Evolutionary conservation across 306 rosid genomes (phyloP).

Genomic region (Glycine tomentella): DNA sequence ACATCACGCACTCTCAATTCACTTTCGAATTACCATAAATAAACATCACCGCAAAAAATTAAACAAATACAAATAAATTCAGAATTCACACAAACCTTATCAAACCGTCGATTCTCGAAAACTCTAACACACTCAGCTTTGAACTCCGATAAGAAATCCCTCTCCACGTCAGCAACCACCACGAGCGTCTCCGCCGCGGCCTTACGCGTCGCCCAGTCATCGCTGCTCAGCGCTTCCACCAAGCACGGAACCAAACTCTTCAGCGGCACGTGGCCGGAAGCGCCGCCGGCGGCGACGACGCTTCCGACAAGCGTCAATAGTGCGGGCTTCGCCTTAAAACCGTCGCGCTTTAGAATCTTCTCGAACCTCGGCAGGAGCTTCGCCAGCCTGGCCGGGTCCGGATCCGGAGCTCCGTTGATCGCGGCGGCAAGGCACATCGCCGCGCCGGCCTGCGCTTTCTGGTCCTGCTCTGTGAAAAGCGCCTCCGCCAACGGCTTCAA

Average conservation of each 20-base stretch:
- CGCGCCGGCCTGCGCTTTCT: constrained; percentile 81
- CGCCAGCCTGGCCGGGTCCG: constrained; percentile 73
- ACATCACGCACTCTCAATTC: constrained; percentile 21
- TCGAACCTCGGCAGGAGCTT: constrained; percentile 84
- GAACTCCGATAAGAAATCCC: constrained; percentile 70
- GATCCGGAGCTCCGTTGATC: constrained; percentile 75
- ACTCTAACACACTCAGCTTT: constrained; percentile 70
- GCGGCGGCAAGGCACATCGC: constrained; percentile 86
- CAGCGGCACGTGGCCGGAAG: constrained; percentile 60
- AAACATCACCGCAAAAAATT: constrained; percentile 4
- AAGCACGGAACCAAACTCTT: constrained; percentile 74
- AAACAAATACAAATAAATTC: neutral
- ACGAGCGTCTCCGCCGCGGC: constrained; percentile 84
- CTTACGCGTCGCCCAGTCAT: constrained; percentile 92
- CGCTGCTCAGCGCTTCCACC: constrained; percentile 64
- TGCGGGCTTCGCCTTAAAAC: constrained; percentile 87
- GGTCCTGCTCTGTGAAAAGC: constrained; percentile 92
- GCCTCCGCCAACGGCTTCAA: constrained; percentile 84
- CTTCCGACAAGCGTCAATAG: constrained; percentile 73
- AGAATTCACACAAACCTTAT: constrained; percentile 61
- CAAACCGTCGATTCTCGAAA: constrained; percentile 80
- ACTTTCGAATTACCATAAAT: constrained; percentile 42
- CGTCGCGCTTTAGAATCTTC: constrained; percentile 73
- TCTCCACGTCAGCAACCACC: constrained; percentile 70
- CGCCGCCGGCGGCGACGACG: constrained; percentile 71